Conservation (phyloP, 495 filamentous ascomycete genomes). For the Penicillium paxilli region DNA sequence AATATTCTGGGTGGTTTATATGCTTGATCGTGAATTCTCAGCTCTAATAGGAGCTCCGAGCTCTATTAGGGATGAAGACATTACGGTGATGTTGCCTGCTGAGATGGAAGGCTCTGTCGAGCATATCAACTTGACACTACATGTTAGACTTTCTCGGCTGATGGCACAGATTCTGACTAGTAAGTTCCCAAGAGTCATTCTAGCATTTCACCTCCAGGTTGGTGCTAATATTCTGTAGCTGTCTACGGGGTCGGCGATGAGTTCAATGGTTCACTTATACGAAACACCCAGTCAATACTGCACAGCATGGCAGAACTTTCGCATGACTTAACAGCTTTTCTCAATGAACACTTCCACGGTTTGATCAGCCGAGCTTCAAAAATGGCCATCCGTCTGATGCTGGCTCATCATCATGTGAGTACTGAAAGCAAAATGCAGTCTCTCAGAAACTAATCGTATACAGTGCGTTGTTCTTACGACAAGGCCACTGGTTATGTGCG, state of each 20-base stretch:
- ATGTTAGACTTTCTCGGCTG: constrained; percentile 29
- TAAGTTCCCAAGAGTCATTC: constrained; percentile 1
- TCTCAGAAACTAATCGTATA: not conserved
- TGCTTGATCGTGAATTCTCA: constrained; percentile 38
- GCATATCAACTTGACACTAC: constrained; percentile 28
- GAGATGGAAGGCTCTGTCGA: constrained; percentile 26
- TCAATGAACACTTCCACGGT: constrained; percentile 30
- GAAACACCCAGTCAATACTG: constrained; percentile 30
- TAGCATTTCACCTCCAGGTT: not conserved
- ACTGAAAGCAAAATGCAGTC: not conserved
- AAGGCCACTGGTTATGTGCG: constrained; percentile 33
- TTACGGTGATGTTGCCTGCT: constrained; percentile 33
- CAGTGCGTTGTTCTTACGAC: constrained; percentile 35
- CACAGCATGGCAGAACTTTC: constrained; percentile 30
- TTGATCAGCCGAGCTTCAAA: constrained; percentile 29
- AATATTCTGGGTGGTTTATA: constrained; percentile 42
- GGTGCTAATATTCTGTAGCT: constrained; percentile 10
- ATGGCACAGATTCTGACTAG: constrained; percentile 32
- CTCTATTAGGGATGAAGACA: constrained; percentile 39
- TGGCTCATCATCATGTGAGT: constrained; percentile 34
- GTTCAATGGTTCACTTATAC: constrained; percentile 24
- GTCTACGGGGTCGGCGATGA: constrained; percentile 30
- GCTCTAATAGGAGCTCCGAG: constrained; percentile 38
- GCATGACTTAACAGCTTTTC: constrained; percentile 24
- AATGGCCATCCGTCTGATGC: constrained; percentile 31